Percentiles rank a stretch among this genome's conserved stretches.
These are phyloP conservation scores for Salix brachista DNA, from an alignment of 345 rosid genomes.

Conservation along the genomic window DNA sequence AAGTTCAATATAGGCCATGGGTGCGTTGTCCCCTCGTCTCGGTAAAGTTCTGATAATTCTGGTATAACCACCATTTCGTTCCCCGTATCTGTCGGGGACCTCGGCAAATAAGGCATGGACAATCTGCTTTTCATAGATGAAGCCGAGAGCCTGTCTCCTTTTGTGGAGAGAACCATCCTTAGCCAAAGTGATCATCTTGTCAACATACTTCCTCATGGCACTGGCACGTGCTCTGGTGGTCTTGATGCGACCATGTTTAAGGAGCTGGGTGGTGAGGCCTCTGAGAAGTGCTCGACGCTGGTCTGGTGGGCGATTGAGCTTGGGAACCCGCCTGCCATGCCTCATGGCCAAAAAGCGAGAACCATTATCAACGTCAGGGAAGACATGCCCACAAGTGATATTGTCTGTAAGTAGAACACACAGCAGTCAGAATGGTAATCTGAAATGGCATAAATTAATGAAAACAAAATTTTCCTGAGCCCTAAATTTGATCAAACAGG, in stretches of 20 bases:
- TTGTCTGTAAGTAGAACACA: conserved; percentile 31
- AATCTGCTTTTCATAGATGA: conserved; percentile 83
- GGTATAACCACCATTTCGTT: conserved; percentile 89
- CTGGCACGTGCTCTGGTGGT: conserved; percentile 90
- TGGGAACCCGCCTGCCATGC: conserved; percentile 79
- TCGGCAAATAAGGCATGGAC: conserved; percentile 87
- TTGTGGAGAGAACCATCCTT: conserved; percentile 88
- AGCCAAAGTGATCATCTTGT: conserved; percentile 88
- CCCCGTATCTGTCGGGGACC: conserved; percentile 81
- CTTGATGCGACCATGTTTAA: conserved; percentile 81
- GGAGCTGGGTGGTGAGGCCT: conserved; percentile 90
- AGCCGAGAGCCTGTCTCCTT: conserved; percentile 84
- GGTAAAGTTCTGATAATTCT: conserved; percentile 90
- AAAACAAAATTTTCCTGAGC: not conserved
- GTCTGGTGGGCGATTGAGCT: conserved; percentile 90
- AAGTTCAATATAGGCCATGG: conserved; percentile 95
- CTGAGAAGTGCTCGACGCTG: conserved; percentile 79
- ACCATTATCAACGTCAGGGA: conserved; percentile 47
- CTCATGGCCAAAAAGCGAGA: conserved; percentile 75
- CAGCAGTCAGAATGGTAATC: not conserved
- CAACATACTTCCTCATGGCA: conserved; percentile 77
- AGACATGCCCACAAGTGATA: conserved; percentile 41
- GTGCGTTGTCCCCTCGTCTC: conserved; percentile 95
- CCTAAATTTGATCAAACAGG: not conserved
- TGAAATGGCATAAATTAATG: not conserved